Evolutionary conservation across 1,284 basidiomycete species (phyloP), one percentile per base, ranked within the genome.

Genomic region (Pyrrhoderma lamaoense): DNA sequence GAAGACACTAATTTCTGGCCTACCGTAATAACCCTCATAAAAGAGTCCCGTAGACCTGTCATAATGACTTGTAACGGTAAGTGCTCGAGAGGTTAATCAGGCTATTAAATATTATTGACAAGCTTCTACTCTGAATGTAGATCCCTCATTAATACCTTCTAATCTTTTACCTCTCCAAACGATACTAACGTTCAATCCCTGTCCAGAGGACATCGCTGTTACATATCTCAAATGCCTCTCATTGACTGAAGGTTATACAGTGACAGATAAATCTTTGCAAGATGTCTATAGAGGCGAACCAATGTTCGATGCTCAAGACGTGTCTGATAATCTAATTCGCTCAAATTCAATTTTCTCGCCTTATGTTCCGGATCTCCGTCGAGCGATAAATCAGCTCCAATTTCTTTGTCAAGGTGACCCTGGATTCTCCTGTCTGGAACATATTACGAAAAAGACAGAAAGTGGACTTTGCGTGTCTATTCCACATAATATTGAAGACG

Each of bases 1-100:
- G 91, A 94, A 47, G 95, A 98, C 65, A 73, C 72, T 38, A 89
- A 86, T 38, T 99, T 99, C 67, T 99, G 96, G 96, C 74, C 84
- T 1, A 80, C 89, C 3, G 76, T 96, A 37, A 72, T 87, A 2
- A 75, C 79, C 47, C 76, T 97, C 51, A 91, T 95, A 61, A 80
- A 78, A 54, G 79, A 87, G 23, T 91, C 89, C 58, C 80, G 79
- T 59, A 72, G 93, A 51, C 93, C 94, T 1, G 85, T 97, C 40
- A 77, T 97, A 42, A 77, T 93, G 67, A 96, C 93, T 50, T 96
- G 93, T 65, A 95, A 93, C 59, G 92, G 93, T 93, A 62, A 31
- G 11, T 31, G 11, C 27, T 31, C 27, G 11, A 31, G 11, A 31
- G 5, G 11, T 31, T 31, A 5, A n/a, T n/a, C n/a, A n/a, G n/a